Percentiles rank a stretch among this genome's conserved stretches.
Evolutionary conservation across 2,329 filamentous ascomycete genomes (phyloP).

Genomic region (Chrysosphaeria jannelii): DNA sequence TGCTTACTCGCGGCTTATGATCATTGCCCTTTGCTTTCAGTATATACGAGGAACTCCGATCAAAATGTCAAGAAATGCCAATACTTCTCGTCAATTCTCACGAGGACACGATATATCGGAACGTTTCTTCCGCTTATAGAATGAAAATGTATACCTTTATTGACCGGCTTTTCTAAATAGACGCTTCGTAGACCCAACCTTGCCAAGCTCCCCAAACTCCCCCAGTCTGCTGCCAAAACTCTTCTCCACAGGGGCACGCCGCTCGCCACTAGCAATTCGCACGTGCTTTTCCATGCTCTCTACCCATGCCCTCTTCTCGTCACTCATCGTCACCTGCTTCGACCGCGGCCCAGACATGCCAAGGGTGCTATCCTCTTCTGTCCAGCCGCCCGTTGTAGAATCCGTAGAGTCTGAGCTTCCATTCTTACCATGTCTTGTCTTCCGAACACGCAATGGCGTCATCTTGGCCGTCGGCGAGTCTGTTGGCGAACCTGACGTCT

Average conservation of each 20-base stretch:
- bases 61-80: too few species aligned
- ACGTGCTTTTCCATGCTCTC: constrained; percentile 61
- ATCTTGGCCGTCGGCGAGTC: constrained; percentile 11
- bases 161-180: constrained; percentile 32
- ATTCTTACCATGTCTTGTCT: constrained; percentile 7
- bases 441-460: constrained; percentile 22
- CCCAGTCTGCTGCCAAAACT: constrained; percentile 6
- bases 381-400: constrained; percentile 19
- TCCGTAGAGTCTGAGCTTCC: not conserved
- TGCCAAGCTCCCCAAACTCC: constrained; percentile 39
- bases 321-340: constrained; percentile 33
- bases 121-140: too few species aligned
- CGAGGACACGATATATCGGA: too few species aligned
- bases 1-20: too few species aligned
- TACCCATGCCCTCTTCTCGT: constrained; percentile 52
- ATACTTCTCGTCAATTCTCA: too few species aligned
- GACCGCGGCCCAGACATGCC: constrained; percentile 41
- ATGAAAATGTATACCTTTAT: too few species aligned
- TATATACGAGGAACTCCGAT: too few species aligned
- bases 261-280: constrained; percentile 33
- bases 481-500: too few species aligned
- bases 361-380: constrained; percentile 21
- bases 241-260: constrained; percentile 6
- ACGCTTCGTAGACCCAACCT: constrained; percentile 41
- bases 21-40: too few species aligned